These are phyloP conservation scores for Aristolochia californica DNA, from an alignment of 164 flowering plant genomes.

Conservation along the genomic window DNA sequence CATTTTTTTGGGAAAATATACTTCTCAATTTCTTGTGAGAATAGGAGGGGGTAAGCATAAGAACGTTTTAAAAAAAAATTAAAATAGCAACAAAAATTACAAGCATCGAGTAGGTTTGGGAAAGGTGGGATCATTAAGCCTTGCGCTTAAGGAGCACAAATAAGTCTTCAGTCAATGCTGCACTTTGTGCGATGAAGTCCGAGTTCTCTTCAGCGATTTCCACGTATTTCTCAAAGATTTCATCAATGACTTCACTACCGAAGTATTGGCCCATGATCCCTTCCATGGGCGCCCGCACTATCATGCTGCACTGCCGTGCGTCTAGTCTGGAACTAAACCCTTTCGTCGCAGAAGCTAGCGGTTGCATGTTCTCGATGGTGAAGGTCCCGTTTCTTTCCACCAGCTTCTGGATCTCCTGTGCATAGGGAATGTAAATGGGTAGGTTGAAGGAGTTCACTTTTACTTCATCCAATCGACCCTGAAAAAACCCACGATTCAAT, in stretches of 20 bases:
- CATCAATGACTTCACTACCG: slow-evolving; percentile 12
- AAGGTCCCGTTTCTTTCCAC: slow-evolving; percentile 11
- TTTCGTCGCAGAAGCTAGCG: neutral
- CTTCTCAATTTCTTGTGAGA: too few species aligned
- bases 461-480: slow-evolving; percentile 13
- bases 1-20: too few species aligned
- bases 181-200: neutral
- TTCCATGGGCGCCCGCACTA: slow-evolving; percentile 12
- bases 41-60: too few species aligned
- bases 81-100: neutral
- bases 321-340: neutral
- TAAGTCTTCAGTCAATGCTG: neutral
- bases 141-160: slow-evolving; percentile 15
- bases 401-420: slow-evolving; percentile 8
- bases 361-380: slow-evolving; percentile 7
- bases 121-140: too few species aligned
- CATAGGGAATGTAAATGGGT: slow-evolving; percentile 8
- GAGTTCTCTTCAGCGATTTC: slow-evolving; percentile 5
- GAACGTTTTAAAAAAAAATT: too few species aligned
- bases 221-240: slow-evolving; percentile 4
- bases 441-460: slow-evolving; percentile 24
- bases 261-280: slow-evolving; percentile 9
- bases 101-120: too few species aligned
- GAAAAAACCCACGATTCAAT: neutral
- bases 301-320: neutral